A percentile compares a stretch with the other conserved stretches of the same genome.
Conservation (phyloP, 345 rosid species). For the Dipteronia sinensis region DNA sequence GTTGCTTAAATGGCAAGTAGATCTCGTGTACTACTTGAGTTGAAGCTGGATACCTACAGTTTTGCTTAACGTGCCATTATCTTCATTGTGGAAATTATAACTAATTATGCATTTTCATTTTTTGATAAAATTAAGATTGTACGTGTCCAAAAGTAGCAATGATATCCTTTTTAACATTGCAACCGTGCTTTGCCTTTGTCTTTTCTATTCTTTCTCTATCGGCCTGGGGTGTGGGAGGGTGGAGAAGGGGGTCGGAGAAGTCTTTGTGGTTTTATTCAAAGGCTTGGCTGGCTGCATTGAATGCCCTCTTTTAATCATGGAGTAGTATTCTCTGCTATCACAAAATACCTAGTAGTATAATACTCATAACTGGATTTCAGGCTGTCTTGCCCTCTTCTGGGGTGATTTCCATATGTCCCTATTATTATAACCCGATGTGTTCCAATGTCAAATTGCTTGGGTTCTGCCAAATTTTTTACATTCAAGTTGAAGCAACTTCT, state of each 20-base stretch:
- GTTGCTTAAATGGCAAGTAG: not conserved
- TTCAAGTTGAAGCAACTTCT: not conserved
- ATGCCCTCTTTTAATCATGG: not conserved
- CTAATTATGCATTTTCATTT: not conserved
- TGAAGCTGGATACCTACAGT: not conserved
- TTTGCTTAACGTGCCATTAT: not conserved
- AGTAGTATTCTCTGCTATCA: not conserved
- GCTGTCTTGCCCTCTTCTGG: not conserved
- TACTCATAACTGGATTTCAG: not conserved
- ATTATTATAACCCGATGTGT: not conserved
- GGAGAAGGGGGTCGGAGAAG: not conserved
- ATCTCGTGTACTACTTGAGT: not conserved
- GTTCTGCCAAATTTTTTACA: not conserved
- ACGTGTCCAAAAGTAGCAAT: not conserved
- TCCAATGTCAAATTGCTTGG: not conserved
- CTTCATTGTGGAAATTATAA: not conserved
- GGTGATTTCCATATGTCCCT: not conserved
- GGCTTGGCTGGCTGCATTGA: not conserved
- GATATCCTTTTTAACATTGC: not conserved
- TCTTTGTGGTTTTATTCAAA: not conserved
- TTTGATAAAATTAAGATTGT: not conserved
- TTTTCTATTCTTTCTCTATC: not conserved
- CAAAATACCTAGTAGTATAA: not conserved
- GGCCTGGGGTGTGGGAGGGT: not conserved
- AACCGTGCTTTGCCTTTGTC: not conserved